These are phyloP conservation scores for Lentithecium fluviatile DNA, from an alignment of 495 filamentous ascomycete genomes.

Conservation along the genomic window DNA sequence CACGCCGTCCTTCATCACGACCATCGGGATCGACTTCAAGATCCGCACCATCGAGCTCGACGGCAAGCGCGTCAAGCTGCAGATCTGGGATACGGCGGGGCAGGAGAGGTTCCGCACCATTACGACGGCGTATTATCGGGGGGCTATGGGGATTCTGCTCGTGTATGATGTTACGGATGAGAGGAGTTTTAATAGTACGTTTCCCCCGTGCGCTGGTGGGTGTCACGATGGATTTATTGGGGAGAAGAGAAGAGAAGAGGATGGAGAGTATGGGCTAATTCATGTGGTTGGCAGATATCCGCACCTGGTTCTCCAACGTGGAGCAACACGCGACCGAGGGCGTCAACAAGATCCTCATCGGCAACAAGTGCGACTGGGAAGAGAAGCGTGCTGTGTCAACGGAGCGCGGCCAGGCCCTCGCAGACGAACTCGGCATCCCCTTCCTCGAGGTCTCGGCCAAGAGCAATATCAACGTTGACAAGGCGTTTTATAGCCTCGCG, in stretches of 20 bases:
- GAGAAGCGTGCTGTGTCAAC: constrained; percentile 94
- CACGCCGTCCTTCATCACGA: constrained; percentile 98
- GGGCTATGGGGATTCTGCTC: constrained; percentile 96
- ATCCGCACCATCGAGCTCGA: constrained; percentile 98
- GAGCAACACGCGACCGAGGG: constrained; percentile 99
- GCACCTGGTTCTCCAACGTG: constrained; percentile 98
- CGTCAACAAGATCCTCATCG: constrained; percentile 99
- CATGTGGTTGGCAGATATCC: constrained; percentile 68
- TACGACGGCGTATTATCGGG: constrained; percentile 97
- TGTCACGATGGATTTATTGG: background rate
- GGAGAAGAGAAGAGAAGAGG: background rate
- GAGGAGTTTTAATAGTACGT: constrained; percentile 92
- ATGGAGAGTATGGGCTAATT: constrained; percentile 13
- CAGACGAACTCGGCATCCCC: constrained; percentile 94
- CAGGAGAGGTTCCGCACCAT: constrained; percentile 98
- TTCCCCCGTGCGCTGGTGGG: background rate
- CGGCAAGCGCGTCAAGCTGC: constrained; percentile 95
- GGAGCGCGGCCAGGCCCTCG: constrained; percentile 88
- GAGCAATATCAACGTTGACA: constrained; percentile 99
- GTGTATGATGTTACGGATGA: constrained; percentile 99
- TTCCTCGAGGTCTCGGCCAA: constrained; percentile 99
- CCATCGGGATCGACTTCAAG: constrained; percentile 99
- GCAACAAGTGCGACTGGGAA: constrained; percentile 99
- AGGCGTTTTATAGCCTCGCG: constrained; percentile 94
- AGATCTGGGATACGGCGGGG: constrained; percentile 99